Evolutionary conservation across 2,329 filamentous ascomycete species (phyloP).

Genomic region (Trematosphaeria pertusa): DNA sequence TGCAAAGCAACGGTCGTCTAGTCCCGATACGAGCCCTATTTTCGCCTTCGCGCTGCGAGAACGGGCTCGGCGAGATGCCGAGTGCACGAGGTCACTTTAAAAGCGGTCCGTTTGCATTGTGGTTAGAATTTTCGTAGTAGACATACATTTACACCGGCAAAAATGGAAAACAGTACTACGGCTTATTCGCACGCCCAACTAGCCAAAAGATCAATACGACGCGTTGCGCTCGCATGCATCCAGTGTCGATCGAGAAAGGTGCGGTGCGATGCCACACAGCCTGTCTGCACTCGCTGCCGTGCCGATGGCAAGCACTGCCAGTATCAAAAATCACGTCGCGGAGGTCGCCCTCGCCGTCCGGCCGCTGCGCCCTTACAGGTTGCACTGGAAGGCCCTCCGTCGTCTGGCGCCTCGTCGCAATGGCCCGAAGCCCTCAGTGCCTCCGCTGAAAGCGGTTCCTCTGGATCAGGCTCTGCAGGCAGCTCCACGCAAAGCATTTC

Average conservation of each 20-base stretch:
- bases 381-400: slow-evolving; percentile 1
- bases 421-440: slow-evolving; percentile 3
- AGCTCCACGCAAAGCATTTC: slow-evolving; percentile 19
- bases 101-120: neutral
- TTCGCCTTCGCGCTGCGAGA: neutral
- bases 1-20: neutral
- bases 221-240: slow-evolving; percentile 28
- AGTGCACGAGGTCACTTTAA: slow-evolving; percentile 3
- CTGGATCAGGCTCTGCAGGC: slow-evolving; percentile 5
- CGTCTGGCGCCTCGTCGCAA: slow-evolving; percentile 7
- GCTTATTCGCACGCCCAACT: neutral
- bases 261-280: slow-evolving; percentile 22
- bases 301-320: slow-evolving; percentile 24
- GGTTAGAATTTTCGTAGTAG: neutral
- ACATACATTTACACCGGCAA: neutral
- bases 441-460: slow-evolving; percentile 7
- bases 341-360: slow-evolving; percentile 19
- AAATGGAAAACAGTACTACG: slow-evolving; percentile 3
- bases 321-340: slow-evolving; percentile 27
- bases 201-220: slow-evolving; percentile 13
- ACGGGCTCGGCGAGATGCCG: slow-evolving; percentile 10
- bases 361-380: slow-evolving; percentile 6
- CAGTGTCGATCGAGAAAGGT: slow-evolving; percentile 29
- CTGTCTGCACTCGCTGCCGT: slow-evolving; percentile 19
- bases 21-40: neutral